Evolutionary conservation across 179 eudicot species (phyloP).

Genomic region (Corrigiola litoralis): DNA sequence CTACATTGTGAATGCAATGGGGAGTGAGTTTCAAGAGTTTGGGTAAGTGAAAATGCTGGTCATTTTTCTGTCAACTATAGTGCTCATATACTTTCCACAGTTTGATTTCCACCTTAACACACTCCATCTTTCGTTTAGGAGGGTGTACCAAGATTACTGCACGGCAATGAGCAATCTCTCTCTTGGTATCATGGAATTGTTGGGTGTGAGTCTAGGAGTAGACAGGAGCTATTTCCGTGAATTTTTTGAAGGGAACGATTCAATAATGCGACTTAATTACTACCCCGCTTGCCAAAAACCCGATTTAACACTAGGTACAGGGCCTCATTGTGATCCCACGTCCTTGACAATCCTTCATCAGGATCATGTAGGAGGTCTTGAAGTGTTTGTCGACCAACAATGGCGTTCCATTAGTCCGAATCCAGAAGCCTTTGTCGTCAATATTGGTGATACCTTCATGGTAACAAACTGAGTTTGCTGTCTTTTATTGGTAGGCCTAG

Average conservation of each 20-base stretch:
- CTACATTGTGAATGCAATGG: constrained; percentile 46
- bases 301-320: constrained; percentile 70
- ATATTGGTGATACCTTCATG: constrained; percentile 93
- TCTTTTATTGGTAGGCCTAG: not conserved
- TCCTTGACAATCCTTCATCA: constrained; percentile 85
- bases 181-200: constrained; percentile 67
- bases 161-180: constrained; percentile 64
- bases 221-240: constrained; percentile 44
- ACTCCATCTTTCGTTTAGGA: constrained; percentile 26
- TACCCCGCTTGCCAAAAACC: constrained; percentile 80
- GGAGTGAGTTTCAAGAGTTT: constrained; percentile 43
- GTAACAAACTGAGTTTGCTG: constrained; percentile 26
- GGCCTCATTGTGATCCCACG: constrained; percentile 91
- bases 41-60: constrained; percentile 44
- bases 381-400: constrained; percentile 62
- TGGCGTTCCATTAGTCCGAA: constrained; percentile 68
- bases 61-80: not conserved
- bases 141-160: constrained; percentile 72
- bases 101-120: not conserved
- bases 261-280: constrained; percentile 80
- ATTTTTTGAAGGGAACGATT: constrained; percentile 60
- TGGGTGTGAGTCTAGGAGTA: constrained; percentile 75
- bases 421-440: constrained; percentile 60
- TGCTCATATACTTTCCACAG: not conserved
- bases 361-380: constrained; percentile 77